phyloP scores from a whole-genome alignment of 1,139 yeast species.

The Protomyces macrosporus region DNA sequence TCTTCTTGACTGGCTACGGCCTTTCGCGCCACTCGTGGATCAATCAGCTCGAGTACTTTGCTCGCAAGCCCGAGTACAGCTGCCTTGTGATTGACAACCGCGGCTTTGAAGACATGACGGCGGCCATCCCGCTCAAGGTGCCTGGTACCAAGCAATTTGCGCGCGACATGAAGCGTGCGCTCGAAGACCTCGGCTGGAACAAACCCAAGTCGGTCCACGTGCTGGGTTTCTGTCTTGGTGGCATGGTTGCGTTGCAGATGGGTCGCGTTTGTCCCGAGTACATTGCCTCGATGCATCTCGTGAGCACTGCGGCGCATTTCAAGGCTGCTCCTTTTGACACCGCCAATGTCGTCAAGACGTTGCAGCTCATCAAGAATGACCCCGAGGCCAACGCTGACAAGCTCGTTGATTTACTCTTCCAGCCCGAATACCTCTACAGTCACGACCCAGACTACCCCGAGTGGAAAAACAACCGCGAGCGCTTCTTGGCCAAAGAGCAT shows the following conservation, averaged over 20 bases:
- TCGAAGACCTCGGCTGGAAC: conserved; percentile 12
- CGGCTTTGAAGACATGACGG: conserved; percentile 11
- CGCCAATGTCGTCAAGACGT: neutral
- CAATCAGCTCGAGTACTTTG: conserved; percentile 11
- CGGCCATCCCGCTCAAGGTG: conserved; percentile 7
- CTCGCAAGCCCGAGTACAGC: conserved; percentile 9
- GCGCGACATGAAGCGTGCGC: conserved; percentile 14
- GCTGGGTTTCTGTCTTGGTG: conserved; percentile 16
- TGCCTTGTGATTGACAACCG: conserved; percentile 22
- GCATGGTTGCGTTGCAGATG: conserved; percentile 25
- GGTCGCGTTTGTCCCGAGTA: conserved; percentile 21
- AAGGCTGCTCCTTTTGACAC: conserved; percentile 1
- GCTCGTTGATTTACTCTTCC: conserved; percentile 13
- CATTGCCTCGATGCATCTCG: conserved; percentile 13
- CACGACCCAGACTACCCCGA: neutral
- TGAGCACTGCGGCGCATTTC: conserved; percentile 8
- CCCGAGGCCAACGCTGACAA: neutral
- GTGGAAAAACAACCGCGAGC: conserved; percentile 2
- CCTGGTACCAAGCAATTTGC: conserved; percentile 19
- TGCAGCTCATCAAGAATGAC: conserved; percentile 5
- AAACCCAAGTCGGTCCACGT: conserved; percentile 11
- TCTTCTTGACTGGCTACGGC: conserved; percentile 16
- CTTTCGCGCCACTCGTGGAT: conserved; percentile 13
- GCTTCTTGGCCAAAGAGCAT: neutral
- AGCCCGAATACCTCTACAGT: conserved; percentile 9